Evolutionary conservation across 345 rosid species (phyloP).

Genomic region (Theobroma cacao): DNA sequence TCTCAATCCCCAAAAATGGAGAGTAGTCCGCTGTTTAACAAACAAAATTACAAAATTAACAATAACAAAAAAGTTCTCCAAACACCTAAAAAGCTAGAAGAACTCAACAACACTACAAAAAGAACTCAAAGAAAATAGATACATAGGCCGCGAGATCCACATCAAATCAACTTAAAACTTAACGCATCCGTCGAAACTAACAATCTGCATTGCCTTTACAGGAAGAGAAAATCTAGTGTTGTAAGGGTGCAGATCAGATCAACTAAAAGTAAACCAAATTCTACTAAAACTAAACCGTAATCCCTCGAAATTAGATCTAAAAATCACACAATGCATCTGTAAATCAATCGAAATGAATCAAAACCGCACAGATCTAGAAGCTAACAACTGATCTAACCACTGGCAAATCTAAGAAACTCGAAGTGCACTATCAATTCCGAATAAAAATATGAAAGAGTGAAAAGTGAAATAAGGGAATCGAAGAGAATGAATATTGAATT

Average conservation of each 20-base stretch:
- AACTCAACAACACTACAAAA: neutral
- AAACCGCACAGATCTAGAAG: constrained; percentile 50
- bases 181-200: neutral
- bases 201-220: constrained; percentile 25
- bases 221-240: neutral
- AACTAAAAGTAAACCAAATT: constrained; percentile 15
- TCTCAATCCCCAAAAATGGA: constrained; percentile 94
- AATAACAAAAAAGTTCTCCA: neutral
- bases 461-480: neutral
- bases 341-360: constrained; percentile 1
- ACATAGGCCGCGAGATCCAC: constrained; percentile 14
- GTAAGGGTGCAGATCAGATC: constrained; percentile 21
- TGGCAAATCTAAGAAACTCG: neutral
- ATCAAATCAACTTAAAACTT: constrained; percentile 20
- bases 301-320: neutral
- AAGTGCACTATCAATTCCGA: neutral
- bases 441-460: neutral
- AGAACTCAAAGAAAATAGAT: constrained; percentile 7
- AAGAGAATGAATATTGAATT: neutral
- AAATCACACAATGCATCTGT: neutral
- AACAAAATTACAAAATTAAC: constrained; percentile 5
- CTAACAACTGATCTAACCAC: constrained; percentile 32
- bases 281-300: constrained; percentile 2
- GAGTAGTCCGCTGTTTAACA: constrained; percentile 73
- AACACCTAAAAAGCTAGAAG: neutral